phyloP scores from a whole-genome alignment of 768 basidiomycete species.

The Auriscalpium orientale region DNA sequence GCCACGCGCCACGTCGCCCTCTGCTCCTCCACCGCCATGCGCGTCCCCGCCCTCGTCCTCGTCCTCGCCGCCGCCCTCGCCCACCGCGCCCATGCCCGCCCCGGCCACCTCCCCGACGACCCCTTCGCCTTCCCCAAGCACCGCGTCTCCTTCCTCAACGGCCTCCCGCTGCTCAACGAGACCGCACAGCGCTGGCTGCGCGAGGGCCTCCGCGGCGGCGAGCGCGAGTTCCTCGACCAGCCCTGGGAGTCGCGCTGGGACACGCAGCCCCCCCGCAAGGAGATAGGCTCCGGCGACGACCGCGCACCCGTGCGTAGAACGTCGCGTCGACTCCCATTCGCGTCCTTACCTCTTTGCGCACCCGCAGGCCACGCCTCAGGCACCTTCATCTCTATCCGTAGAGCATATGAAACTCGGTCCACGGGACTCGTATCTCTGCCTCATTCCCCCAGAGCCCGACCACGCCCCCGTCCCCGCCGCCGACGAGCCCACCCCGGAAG shows the following conservation, averaged over 20 bases:
- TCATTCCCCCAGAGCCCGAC: constrained; percentile 61
- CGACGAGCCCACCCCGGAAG: constrained; percentile 51
- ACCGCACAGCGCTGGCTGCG: constrained; percentile 71
- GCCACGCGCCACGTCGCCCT: not conserved
- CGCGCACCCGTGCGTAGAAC: constrained; percentile 19
- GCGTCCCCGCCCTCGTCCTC: not conserved
- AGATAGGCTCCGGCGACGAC: constrained; percentile 50
- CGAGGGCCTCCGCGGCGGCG: constrained; percentile 66
- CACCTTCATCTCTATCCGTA: constrained; percentile 39
- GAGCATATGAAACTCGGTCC: constrained; percentile 72
- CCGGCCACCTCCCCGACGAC: constrained; percentile 73
- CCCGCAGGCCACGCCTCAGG: constrained; percentile 2
- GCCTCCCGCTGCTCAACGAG: constrained; percentile 62
- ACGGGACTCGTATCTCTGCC: constrained; percentile 64
- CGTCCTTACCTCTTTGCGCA: not conserved
- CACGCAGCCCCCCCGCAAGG: constrained; percentile 37
- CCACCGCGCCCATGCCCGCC: constrained; percentile 8
- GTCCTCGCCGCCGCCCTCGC: not conserved
- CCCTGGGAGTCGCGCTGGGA: constrained; percentile 41
- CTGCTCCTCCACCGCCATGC: not conserved
- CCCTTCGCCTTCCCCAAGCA: constrained; percentile 77
- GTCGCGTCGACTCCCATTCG: not conserved
- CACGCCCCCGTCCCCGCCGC: constrained; percentile 32
- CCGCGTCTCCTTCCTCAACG: constrained; percentile 70
- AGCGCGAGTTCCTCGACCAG: constrained; percentile 69